Conservation (phyloP, 1,284 basidiomycete genomes). For the Grifola frondosa region DNA sequence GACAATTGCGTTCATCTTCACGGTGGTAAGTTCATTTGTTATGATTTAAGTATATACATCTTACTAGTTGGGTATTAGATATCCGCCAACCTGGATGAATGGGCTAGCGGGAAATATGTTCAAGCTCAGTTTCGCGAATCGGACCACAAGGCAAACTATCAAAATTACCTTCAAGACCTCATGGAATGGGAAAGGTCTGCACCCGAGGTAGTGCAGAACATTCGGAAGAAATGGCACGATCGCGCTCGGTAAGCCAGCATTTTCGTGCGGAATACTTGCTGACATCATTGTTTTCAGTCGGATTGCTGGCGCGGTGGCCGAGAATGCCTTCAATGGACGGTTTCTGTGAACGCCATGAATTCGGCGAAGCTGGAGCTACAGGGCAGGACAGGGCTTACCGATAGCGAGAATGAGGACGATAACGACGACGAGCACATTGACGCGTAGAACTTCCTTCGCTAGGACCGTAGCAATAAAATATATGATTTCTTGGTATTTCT, state of each 20-base stretch:
- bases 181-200: neutral
- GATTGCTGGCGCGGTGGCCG: neutral
- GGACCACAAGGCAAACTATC: neutral
- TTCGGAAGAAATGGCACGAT: constrained; percentile 1
- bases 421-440: too few relatives aligned
- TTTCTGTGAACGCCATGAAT: neutral
- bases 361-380: neutral
- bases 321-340: neutral
- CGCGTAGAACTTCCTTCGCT: too few relatives aligned
- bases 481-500: too few relatives aligned
- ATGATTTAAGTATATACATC: neutral
- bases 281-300: neutral
- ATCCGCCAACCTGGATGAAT: constrained; percentile 1
- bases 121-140: neutral
- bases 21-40: constrained; percentile 1
- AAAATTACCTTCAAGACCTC: neutral
- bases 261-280: neutral
- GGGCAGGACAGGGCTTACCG: neutral
- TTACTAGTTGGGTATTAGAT: neutral
- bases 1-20: constrained; percentile 1
- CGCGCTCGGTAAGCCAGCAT: constrained; percentile 2
- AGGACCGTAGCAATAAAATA: too few relatives aligned
- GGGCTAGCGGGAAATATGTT: neutral
- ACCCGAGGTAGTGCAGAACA: neutral
- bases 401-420: constrained; percentile 1